A percentile compares a stretch with the other conserved stretches of the same genome.
phyloP scores from a whole-genome alignment of 2,329 filamentous ascomycete species.

The Xylariaceae sp. region DNA sequence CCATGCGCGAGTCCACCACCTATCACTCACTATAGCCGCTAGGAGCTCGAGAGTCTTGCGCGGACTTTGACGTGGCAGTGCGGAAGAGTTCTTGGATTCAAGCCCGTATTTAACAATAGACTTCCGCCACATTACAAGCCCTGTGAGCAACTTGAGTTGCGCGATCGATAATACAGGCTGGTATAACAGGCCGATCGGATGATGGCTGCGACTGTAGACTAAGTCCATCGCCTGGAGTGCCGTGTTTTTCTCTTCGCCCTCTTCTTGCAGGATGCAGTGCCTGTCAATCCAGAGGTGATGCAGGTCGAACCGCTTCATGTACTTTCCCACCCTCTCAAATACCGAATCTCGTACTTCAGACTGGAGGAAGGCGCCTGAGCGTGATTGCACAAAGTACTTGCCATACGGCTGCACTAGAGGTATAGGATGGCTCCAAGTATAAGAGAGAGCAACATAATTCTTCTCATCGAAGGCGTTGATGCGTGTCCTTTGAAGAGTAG shows the following conservation, averaged over 20 bases:
- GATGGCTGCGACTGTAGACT: background rate
- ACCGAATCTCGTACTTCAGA: background rate
- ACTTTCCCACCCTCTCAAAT: background rate
- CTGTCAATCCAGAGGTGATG: background rate
- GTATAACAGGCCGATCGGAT: background rate
- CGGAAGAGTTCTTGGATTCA: background rate
- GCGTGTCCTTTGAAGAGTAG: background rate
- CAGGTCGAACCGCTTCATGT: background rate
- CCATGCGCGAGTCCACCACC: background rate
- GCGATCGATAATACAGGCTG: background rate
- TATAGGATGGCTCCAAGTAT: no score
- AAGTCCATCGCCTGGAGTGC: background rate
- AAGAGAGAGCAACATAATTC: background rate
- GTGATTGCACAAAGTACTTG: background rate
- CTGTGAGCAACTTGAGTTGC: background rate
- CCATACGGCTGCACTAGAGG: background rate
- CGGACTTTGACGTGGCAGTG: background rate
- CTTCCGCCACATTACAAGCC: background rate
- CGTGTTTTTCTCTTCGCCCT: background rate
- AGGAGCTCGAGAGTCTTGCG: conserved; percentile 5
- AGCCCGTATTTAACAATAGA: background rate
- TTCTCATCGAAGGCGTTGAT: no score
- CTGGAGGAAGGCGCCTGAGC: no score
- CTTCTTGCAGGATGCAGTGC: background rate
- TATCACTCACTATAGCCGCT: background rate